phyloP scores from a whole-genome alignment of 768 basidiomycete genomes.

The Leucogyrophana mollusca region DNA sequence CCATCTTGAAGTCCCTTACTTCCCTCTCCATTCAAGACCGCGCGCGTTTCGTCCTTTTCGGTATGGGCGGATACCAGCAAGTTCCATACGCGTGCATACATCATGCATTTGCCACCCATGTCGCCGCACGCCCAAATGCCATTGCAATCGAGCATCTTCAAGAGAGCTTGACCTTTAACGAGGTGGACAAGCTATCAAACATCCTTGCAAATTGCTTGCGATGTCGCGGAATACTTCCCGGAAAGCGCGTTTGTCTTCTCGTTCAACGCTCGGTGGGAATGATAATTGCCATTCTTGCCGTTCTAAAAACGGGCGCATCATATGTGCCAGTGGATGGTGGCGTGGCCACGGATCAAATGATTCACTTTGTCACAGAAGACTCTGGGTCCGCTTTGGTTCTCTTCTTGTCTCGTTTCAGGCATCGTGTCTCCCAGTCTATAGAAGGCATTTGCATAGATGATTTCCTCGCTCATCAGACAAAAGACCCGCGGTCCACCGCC shows the following conservation, averaged over 20 bases:
- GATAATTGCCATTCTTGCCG: constrained; percentile 51
- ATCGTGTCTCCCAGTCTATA: constrained; percentile 31
- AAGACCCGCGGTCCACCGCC: not conserved
- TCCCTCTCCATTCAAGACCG: constrained; percentile 33
- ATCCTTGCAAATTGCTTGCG: constrained; percentile 45
- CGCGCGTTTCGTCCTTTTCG: constrained; percentile 43
- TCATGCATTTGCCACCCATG: constrained; percentile 53
- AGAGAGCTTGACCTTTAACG: constrained; percentile 46
- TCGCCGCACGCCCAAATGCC: constrained; percentile 36
- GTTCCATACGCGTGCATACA: constrained; percentile 51
- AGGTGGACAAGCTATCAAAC: constrained; percentile 49
- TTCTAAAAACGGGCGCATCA: constrained; percentile 56
- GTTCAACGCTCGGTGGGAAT: constrained; percentile 53
- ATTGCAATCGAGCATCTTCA: constrained; percentile 51
- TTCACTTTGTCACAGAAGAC: constrained; percentile 50
- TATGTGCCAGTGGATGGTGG: constrained; percentile 61
- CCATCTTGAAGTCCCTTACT: not conserved
- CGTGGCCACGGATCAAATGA: constrained; percentile 53
- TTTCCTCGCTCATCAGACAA: constrained; percentile 19
- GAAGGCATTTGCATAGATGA: constrained; percentile 33
- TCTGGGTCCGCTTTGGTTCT: constrained; percentile 43
- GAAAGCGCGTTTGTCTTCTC: constrained; percentile 54
- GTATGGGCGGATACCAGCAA: constrained; percentile 36
- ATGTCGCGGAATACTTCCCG: constrained; percentile 40
- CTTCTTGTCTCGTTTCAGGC: constrained; percentile 38